These are phyloP conservation scores for Fonsecaea nubica DNA, from an alignment of 2,329 filamentous ascomycete species.

Conservation along the genomic window DNA sequence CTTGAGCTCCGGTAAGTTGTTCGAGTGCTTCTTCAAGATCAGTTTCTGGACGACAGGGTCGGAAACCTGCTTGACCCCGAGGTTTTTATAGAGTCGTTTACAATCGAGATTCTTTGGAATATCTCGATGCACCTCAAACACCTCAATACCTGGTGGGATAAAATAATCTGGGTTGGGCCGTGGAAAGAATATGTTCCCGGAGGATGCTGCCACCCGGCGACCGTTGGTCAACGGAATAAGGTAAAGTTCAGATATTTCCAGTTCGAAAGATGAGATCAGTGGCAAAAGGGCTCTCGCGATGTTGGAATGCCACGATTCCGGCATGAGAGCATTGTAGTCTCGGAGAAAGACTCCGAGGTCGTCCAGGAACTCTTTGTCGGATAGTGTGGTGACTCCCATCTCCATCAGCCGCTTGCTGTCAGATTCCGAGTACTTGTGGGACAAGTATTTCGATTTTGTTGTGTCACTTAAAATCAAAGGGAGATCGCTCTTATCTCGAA, in stretches of 20 bases:
- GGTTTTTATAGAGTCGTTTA: background rate
- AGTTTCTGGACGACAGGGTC: background rate
- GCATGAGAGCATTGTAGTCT: background rate
- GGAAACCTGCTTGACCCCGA: background rate
- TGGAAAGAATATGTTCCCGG: background rate
- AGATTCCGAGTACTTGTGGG: background rate
- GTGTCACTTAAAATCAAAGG: background rate
- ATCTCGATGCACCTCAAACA: background rate
- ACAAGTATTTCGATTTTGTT: background rate
- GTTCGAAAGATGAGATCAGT: background rate
- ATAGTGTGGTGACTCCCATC: background rate
- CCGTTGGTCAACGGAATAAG: background rate
- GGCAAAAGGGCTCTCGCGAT: background rate
- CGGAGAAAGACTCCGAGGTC: background rate
- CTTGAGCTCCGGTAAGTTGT: background rate
- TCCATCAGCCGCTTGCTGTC: background rate
- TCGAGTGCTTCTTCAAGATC: background rate
- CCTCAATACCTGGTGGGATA: background rate
- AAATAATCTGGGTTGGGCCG: no score
- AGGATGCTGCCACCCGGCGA: background rate
- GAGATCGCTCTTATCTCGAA: background rate
- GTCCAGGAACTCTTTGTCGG: background rate
- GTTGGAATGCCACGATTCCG: background rate
- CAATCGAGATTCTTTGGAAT: background rate
- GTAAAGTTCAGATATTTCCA: background rate